phyloP scores from a whole-genome alignment of 148 eudicot genomes.

The Drosera capensis region DNA sequence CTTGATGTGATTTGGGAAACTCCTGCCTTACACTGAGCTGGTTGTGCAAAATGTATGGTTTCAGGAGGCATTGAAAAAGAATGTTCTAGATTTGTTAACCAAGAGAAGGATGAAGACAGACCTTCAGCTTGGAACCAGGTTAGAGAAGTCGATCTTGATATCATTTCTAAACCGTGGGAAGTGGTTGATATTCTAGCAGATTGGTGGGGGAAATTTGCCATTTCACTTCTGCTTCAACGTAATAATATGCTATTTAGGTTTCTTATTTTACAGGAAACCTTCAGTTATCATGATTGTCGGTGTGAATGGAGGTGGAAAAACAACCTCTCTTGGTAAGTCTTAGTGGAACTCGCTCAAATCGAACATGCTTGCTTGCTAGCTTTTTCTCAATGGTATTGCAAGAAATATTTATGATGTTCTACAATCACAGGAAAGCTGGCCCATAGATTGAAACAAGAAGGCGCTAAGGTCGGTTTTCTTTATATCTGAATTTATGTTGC shows the following conservation, averaged over 20 bases:
- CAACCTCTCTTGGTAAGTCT: slow-evolving; percentile 90
- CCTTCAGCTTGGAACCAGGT: slow-evolving; percentile 52
- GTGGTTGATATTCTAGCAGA: not conserved
- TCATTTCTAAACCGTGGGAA: not conserved
- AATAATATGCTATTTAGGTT: slow-evolving; percentile 5
- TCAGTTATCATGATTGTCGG: slow-evolving; percentile 95
- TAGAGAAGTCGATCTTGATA: slow-evolving; percentile 1
- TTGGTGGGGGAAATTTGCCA: not conserved
- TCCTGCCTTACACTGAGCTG: not conserved
- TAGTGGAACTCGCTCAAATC: not conserved
- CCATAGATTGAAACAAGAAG: slow-evolving; percentile 73
- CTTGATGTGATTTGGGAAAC: not conserved
- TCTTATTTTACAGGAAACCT: slow-evolving; percentile 54
- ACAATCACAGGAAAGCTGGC: slow-evolving; percentile 99
- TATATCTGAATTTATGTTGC: not conserved
- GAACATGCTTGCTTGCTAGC: not conserved
- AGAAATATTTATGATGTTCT: not conserved
- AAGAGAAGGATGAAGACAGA: slow-evolving; percentile 69
- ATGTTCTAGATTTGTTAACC: slow-evolving; percentile 60
- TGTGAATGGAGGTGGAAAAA: slow-evolving; percentile 98
- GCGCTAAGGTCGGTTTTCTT: slow-evolving; percentile 49
- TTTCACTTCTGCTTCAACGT: slow-evolving; percentile 1
- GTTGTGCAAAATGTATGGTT: not conserved
- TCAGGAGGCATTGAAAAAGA: slow-evolving; percentile 76
- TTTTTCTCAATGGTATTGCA: no score